Conservation (phyloP, 306 rosid species). For the Vicia villosa region DNA sequence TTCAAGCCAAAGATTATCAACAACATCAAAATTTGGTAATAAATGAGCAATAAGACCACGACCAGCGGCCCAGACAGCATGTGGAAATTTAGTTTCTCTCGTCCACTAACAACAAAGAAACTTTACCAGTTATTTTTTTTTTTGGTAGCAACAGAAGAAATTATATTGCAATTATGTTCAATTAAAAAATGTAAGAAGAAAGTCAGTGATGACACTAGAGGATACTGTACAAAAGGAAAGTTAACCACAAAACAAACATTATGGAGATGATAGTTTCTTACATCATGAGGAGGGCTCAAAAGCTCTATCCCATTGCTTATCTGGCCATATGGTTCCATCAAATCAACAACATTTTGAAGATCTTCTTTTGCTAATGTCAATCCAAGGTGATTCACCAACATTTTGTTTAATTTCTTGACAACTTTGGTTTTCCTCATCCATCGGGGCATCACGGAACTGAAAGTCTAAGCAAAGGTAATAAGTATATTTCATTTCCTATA, state of each 20-base stretch:
- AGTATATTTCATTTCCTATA: conserved; percentile 33
- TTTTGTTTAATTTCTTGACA: conserved; percentile 53
- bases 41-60: conserved; percentile 86
- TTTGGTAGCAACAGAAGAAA: conserved; percentile 35
- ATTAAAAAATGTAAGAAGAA: conserved; percentile 34
- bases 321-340: conserved; percentile 99
- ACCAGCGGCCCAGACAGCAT: conserved; percentile 99
- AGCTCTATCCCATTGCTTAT: conserved; percentile 93
- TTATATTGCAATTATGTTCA: conserved; percentile 11
- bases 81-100: conserved; percentile 83
- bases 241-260: conserved; percentile 25
- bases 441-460: conserved; percentile 61
- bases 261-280: conserved; percentile 50
- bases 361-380: conserved; percentile 75
- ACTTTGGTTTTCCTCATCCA: conserved; percentile 68
- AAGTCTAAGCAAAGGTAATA: conserved; percentile 64
- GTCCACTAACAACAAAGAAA: conserved; percentile 75
- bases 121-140: conserved; percentile 19
- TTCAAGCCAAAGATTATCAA: conserved; percentile 93
- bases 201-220: conserved; percentile 22
- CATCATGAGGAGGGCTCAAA: conserved; percentile 88
- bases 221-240: conserved; percentile 15
- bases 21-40: conserved; percentile 86
- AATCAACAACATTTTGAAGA: conserved; percentile 79
- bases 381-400: conserved; percentile 88